Conservation (phyloP, 2,329 filamentous ascomycete genomes). For the Teratosphaeria gauchensis region DNA sequence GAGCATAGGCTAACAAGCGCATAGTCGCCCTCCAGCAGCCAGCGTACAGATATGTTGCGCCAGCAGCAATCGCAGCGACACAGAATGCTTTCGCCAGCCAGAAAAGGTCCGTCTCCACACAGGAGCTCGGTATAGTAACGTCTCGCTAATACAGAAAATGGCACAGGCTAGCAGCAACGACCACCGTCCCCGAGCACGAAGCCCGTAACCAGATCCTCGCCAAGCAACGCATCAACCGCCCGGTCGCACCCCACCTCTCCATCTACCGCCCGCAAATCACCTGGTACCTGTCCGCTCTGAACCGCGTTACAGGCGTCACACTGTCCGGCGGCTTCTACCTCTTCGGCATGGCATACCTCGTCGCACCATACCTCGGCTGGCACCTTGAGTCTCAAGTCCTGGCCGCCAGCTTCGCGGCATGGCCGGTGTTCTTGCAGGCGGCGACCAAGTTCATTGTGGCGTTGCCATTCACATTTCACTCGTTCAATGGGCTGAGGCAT, state of each 20-base stretch:
- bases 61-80: constrained; percentile 32
- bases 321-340: constrained; percentile 68
- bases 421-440: constrained; percentile 51
- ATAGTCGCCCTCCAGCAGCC: constrained; percentile 38
- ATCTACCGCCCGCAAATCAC: constrained; percentile 86
- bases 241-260: constrained; percentile 71
- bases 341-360: constrained; percentile 73
- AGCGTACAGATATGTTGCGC: constrained; percentile 36
- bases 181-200: constrained; percentile 40
- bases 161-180: constrained; percentile 42
- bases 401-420: constrained; percentile 54
- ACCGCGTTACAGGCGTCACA: constrained; percentile 72
- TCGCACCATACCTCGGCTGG: constrained; percentile 64
- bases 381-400: constrained; percentile 56
- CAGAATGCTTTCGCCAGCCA: constrained; percentile 31
- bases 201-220: constrained; percentile 58
- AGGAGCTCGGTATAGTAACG: background rate
- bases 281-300: constrained; percentile 65
- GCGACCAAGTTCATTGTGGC: constrained; percentile 49
- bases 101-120: constrained; percentile 35
- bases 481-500: constrained; percentile 61
- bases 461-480: constrained; percentile 59
- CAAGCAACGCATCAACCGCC: constrained; percentile 69
- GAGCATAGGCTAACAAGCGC: constrained; percentile 10
- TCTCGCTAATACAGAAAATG: constrained; percentile 8